Conservation (phyloP, 2,329 filamentous ascomycete genomes). For the Pseudogymnoascus sp. region DNA sequence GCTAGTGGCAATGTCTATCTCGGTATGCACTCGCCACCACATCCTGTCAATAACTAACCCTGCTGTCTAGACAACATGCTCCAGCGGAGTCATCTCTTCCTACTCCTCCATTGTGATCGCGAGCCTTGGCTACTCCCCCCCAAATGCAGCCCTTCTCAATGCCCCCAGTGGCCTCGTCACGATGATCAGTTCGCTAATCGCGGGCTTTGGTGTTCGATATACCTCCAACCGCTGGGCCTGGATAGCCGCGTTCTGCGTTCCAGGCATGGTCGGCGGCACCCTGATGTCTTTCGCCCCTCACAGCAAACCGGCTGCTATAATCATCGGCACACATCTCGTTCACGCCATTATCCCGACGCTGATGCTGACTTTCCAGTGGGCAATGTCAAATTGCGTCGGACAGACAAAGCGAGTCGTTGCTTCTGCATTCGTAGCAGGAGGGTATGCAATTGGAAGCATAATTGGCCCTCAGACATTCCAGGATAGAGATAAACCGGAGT, state of each 20-base stretch:
- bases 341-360: constrained; percentile 35
- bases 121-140: constrained; percentile 34
- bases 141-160: constrained; percentile 35
- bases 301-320: constrained; percentile 32
- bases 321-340: constrained; percentile 37
- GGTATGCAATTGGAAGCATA: constrained; percentile 45
- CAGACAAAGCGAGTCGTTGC: constrained; percentile 43
- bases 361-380: constrained; percentile 30
- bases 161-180: constrained; percentile 36
- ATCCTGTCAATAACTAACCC: constrained; percentile 17
- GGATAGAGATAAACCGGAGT: constrained; percentile 40
- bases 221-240: constrained; percentile 33
- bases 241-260: constrained; percentile 36
- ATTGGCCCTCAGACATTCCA: constrained; percentile 49
- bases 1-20: constrained; percentile 22
- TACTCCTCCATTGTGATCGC: neutral
- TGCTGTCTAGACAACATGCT: neutral
- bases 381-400: constrained; percentile 28
- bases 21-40: neutral
- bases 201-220: constrained; percentile 31
- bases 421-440: constrained; percentile 37
- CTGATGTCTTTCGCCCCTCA: constrained; percentile 32
- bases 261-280: constrained; percentile 37
- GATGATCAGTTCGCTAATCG: constrained; percentile 32
- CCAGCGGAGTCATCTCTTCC: neutral